Evolutionary conservation across 768 basidiomycete genomes (phyloP), one percentile per base, ranked within the genome.

Genomic region (Dacryopinax spathularia): DNA sequence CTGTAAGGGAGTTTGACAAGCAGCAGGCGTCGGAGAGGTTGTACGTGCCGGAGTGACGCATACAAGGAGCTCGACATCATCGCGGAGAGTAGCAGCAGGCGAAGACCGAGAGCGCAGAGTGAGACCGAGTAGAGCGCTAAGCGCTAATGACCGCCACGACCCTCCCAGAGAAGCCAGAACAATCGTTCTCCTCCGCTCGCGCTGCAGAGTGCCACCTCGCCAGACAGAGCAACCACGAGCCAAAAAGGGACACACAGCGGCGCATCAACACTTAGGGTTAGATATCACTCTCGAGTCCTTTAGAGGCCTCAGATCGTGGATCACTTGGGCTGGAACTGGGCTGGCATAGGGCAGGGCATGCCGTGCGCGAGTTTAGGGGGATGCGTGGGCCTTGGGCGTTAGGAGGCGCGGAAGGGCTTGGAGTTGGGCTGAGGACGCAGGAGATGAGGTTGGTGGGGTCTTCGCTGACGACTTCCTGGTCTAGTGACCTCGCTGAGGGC

Each of bases 241-340:
- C 9, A 56, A 56, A 20, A 13, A 31, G 31, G 48, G 48, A 56
- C 25, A 56, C 48, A 29, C 20, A 56, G 48, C 48, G 25, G 31
- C 15, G 16, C 48, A 56, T 56, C 48, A 56, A 56, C 48, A 56
- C 48, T 56, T 56, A 56, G 48, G 48, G 48, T 56, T 56, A 56
- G 48, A 56, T 56, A 56, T 27, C 48, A 56, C 48, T 56, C 48
- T 56, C 48, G 48, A 56, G 48, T 56, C 48, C 48, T 13, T 29
- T 56, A 56, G 48, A n/a, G 48, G 48, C 25, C 48, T 56, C 48
- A 56, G 48, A 56, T 56, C 20, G 48, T 56, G 48, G 48, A 56
- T 56, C 48, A 56, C 22, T 31, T 56, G 48, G 48, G 48, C 48
- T 56, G 48, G 48, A 56, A 56, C 48, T 56, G 48, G 48, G 48